phyloP scores from a whole-genome alignment of 2,329 filamentous ascomycete genomes.

The Cladobotryum mycophilum region DNA sequence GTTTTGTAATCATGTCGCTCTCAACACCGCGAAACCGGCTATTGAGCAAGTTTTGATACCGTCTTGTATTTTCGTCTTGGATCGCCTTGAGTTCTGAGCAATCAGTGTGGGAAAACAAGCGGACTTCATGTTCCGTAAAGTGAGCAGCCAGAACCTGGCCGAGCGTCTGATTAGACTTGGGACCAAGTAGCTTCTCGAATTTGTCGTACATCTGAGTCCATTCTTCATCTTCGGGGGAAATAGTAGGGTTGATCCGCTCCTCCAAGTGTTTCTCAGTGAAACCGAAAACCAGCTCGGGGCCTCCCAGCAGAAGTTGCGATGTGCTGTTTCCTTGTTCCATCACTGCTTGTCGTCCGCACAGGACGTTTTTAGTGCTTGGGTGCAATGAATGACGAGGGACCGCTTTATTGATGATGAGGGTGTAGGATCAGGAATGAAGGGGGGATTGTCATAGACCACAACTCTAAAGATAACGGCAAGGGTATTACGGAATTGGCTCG shows the following conservation, averaged over 20 bases:
- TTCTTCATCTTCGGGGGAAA: conserved; percentile 18
- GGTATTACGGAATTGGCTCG: neutral
- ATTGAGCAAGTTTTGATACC: conserved; percentile 25
- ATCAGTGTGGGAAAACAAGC: conserved; percentile 24
- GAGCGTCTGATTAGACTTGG: conserved; percentile 17
- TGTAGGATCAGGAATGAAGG: neutral
- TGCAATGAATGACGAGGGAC: neutral
- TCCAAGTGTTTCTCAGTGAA: conserved; percentile 1
- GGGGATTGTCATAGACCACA: neutral
- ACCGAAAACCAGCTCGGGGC: neutral
- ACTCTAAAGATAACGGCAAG: neutral
- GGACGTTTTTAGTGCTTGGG: neutral
- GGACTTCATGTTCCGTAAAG: conserved; percentile 30
- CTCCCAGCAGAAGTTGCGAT: neutral
- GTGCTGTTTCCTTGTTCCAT: neutral
- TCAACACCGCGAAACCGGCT: conserved; percentile 24
- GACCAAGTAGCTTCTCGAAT: conserved; percentile 24
- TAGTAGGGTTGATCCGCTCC: conserved; percentile 16
- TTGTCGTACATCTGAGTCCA: conserved; percentile 22
- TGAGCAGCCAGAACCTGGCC: conserved; percentile 25
- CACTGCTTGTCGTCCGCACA: neutral
- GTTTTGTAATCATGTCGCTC: conserved; percentile 31
- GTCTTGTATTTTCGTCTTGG: conserved; percentile 25
- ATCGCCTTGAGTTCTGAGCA: conserved; percentile 22
- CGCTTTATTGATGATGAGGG: neutral